A percentile compares a stretch with the other conserved stretches of the same genome.
Evolutionary conservation across 305 asterid genomes (phyloP).

Genomic region (Plantago rigida): DNA sequence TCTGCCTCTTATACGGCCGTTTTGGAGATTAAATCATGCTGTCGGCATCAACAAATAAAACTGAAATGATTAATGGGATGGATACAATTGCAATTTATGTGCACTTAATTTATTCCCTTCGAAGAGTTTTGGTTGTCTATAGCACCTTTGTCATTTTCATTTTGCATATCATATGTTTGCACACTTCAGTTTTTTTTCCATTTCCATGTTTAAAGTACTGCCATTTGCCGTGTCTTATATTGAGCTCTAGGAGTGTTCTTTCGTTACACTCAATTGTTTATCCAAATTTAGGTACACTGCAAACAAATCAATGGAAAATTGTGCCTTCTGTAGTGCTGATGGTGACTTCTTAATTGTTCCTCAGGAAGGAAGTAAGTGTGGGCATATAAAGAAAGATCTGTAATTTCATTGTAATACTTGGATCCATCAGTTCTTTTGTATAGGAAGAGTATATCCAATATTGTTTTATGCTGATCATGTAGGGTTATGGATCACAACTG

Average conservation of each 20-base stretch:
- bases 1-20: too few species aligned
- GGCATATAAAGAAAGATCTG: slow-evolving; percentile 16
- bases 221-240: too few species aligned
- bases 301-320: slow-evolving; percentile 79
- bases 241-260: background rate
- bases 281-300: slow-evolving; percentile 63
- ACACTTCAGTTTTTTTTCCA: too few species aligned
- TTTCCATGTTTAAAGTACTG: too few species aligned
- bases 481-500: slow-evolving; percentile 89
- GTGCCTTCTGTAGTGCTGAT: slow-evolving; percentile 92
- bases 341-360: slow-evolving; percentile 95
- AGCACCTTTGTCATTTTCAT: background rate
- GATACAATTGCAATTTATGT: background rate
- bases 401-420: slow-evolving; percentile 3
- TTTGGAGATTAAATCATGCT: background rate
- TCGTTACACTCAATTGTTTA: background rate
- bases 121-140: background rate
- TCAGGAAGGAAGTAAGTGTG: slow-evolving; percentile 80
- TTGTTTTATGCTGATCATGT: slow-evolving; percentile 23
- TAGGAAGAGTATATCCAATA: slow-evolving; percentile 4
- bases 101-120: background rate
- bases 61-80: background rate
- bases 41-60: background rate
- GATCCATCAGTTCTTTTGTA: slow-evolving; percentile 1
- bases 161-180: background rate